These are phyloP conservation scores for Ceratocystis colombiana DNA, from an alignment of 2,329 filamentous ascomycete species.

Conservation along the genomic window DNA sequence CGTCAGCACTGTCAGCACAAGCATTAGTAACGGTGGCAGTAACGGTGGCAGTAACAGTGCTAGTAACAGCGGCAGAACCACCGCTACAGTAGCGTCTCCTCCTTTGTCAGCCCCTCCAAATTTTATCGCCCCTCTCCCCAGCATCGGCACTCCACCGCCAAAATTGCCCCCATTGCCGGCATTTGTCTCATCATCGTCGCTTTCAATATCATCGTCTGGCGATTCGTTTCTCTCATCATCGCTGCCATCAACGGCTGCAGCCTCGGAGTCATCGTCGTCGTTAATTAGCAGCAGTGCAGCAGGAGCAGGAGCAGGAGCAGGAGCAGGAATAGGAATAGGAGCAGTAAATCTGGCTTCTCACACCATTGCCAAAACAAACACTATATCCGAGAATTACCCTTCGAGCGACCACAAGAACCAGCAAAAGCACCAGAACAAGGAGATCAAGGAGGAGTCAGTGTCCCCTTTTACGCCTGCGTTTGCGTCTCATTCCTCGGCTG, in stretches of 20 bases:
- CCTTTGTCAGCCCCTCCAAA: background rate
- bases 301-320: too few relatives aligned
- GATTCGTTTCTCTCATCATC: conserved; percentile 1
- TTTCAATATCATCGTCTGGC: background rate
- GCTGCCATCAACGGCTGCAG: background rate
- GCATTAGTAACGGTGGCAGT: background rate
- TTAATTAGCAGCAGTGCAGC: background rate
- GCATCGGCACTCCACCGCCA: conserved; percentile 18
- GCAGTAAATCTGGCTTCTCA: too few relatives aligned
- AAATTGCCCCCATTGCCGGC: conserved; percentile 16
- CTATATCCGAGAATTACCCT: conserved; percentile 12
- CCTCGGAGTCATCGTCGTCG: background rate
- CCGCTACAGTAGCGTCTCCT: background rate
- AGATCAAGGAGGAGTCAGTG: background rate
- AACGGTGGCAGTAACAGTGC: background rate
- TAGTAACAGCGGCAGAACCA: background rate
- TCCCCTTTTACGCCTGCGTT: conserved; percentile 13
- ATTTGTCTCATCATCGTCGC: conserved; percentile 1
- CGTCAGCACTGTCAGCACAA: background rate
- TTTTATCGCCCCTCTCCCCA: conserved; percentile 11
- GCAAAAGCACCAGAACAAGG: background rate
- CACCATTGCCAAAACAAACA: background rate
- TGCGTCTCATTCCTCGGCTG: conserved; percentile 6
- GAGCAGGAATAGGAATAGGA: too few relatives aligned
- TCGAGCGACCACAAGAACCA: background rate